Base-by-base conservation (phyloP, 345 rosid genomes). In the Crucihimalaya himalaica region DNA sequence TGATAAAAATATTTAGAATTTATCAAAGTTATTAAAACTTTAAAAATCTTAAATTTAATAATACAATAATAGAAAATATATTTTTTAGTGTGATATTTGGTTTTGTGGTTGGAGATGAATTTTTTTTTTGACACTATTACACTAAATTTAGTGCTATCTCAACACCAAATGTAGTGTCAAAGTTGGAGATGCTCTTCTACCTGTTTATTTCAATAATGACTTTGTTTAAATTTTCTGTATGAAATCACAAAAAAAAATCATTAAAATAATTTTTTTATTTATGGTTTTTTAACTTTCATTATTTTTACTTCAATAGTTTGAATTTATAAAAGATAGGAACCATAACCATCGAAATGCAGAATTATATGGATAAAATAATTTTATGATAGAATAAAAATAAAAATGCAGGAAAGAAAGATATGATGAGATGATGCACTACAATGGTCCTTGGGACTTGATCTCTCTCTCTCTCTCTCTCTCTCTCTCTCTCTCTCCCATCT, bases 361-460 rank as follows among this genome's bases (percentile, higher is more conserved):
- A 68, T 40, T 59, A 28, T 63, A 62, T 3, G 31, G 43, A 53
- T 54, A 69, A 66, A 70, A 53, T 31, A 23, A 10, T 37, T 39
- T 6, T 35, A 46, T 37, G 39, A 16, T 8, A 48, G 48, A 59
- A 54, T 20, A 48, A 18, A 16, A 57, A 52, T 2, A 23, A 28
- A 67, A 65, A 15, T 16, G 42, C 7, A 48, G 13, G 37, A 46
- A 18, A 23, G 45, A 54, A 25, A 61, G 55, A 70, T 61, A 68
- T 61, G 66, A 63, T 63, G 71, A 70, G 71, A 57, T 70, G 72
- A 77, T 63, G 76, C 71, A 76, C 70, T 62, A 71, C 71, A 76
- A 76, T 76, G 80, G 76, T 64, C 80, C 76, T 70, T 77, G 80
- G 76, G 80, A 76, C 75, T 70, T 47, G 71, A 16, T 47, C 75